Base-by-base conservation (phyloP, 306 rosid genomes). In the Arachis hypogaea region DNA sequence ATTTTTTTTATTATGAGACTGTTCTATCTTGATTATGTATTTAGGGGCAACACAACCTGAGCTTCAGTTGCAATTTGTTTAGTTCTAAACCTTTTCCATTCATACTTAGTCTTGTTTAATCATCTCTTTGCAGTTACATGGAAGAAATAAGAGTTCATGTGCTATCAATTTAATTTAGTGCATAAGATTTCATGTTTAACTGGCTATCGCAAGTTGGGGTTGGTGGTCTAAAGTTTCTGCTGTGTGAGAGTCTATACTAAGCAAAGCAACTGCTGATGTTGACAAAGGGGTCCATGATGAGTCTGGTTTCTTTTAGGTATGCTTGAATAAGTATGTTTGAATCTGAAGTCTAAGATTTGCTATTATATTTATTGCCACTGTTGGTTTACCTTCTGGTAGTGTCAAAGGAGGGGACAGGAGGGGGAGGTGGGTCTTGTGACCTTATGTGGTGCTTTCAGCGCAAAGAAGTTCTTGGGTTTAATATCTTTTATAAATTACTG, bases 121-220 rank as follows among this genome's bases (percentile, higher is more conserved):
- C 33, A 47, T 57, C 74, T 41, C 11, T 22, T 66, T 60, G 45
- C 64, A 73, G 77, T 69, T 82, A 62, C 72, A 6, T 18, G 18
- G 18, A 18, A 18, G 18, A 18, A 18, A 18, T 18, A 18, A 18
- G 18, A 18, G 18, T 18, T 72, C 36, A 42, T 56, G 41, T 36
- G 30, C 6, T 45, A 43, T 45, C 64, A 49, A 54, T 54, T 56
- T 7, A 45, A 72, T 61, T 36, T 71, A 59, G 66, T 62, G 43
- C 49, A 11, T 42, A 71, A 52, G 81, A 76, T 43, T 33, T 56
- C 38, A 68, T 41, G 75, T 51, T 58, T 41, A 47, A 60, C 49
- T 65, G 73, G 55, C 45, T 7, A 16, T 2, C 52, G 71, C 52
- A 58, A 63, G 58, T 18, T 40, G 55, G 33, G 71, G 45, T 44